Percentiles rank a stretch among this genome's conserved stretches.
These are phyloP conservation scores for Pseudevernia furfuracea DNA, from an alignment of 495 filamentous ascomycete genomes.

Conservation along the genomic window DNA sequence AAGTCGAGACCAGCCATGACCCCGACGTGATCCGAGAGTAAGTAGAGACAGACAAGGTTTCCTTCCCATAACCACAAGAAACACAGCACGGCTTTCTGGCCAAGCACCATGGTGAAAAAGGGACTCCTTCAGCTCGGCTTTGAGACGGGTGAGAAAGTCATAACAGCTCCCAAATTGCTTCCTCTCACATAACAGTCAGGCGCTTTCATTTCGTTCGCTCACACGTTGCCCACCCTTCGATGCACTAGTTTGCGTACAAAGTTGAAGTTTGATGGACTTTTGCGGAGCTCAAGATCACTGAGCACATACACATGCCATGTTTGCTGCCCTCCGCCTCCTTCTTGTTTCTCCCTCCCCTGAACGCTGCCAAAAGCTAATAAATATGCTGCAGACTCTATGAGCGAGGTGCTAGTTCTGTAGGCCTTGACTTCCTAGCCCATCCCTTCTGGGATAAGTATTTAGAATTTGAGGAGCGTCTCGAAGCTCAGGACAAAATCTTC, in stretches of 20 bases:
- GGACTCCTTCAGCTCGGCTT: conserved; percentile 31
- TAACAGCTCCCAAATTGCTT: conserved; percentile 41
- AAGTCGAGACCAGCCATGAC: conserved; percentile 93
- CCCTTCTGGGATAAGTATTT: conserved; percentile 99
- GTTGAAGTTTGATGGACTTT: conserved; percentile 26
- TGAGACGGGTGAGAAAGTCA: conserved; percentile 50
- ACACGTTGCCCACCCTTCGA: conserved; percentile 25
- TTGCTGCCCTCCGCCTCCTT: conserved; percentile 38
- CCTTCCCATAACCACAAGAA: conserved; percentile 55
- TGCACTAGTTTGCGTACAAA: conserved; percentile 24
- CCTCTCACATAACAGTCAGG: conserved; percentile 51
- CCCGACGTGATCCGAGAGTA: conserved; percentile 98
- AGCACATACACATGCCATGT: conserved; percentile 47
- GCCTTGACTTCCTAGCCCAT: conserved; percentile 87
- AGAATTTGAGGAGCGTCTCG: conserved; percentile 86
- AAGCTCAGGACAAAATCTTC: conserved; percentile 81
- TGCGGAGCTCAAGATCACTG: conserved; percentile 37
- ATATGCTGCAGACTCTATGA: conserved; percentile 70
- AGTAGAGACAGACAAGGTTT: conserved; percentile 66
- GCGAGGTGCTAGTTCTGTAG: conserved; percentile 74
- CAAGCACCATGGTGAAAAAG: conserved; percentile 34
- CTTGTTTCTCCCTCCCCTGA: conserved; percentile 28
- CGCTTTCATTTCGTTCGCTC: conserved; percentile 40
- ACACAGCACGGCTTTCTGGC: conserved; percentile 32
- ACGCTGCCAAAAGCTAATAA: conserved; percentile 32